Conservation (phyloP, 129 eudicot species). For the Chrysanthemum lavandulifolium region DNA sequence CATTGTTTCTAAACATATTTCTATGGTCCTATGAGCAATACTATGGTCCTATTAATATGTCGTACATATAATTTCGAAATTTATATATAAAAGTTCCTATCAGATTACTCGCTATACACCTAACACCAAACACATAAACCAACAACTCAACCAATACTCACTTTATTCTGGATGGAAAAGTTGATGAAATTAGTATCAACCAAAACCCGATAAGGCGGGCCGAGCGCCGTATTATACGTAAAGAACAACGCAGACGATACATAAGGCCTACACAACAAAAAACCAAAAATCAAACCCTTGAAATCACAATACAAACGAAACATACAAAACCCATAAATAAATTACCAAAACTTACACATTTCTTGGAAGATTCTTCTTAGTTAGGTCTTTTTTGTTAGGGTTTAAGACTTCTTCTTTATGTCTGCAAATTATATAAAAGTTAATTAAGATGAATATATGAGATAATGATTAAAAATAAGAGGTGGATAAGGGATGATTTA, state of each 20-base stretch:
- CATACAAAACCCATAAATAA: neutral
- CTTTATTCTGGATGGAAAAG: constrained; percentile 96
- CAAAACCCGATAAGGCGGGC: constrained; percentile 91
- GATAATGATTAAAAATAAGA: neutral
- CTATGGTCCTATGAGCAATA: no score
- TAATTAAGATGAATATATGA: neutral
- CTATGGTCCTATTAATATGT: no score
- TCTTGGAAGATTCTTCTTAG: constrained; percentile 78
- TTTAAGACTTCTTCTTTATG: constrained; percentile 82
- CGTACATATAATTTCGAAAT: no score
- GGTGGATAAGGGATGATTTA: constrained; percentile 11
- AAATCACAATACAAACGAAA: neutral
- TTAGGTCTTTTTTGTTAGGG: constrained; percentile 80
- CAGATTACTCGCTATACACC: no score
- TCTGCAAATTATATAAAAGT: constrained; percentile 32
- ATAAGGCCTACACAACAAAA: constrained; percentile 61
- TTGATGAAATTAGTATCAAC: constrained; percentile 98
- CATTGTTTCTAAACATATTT: no score
- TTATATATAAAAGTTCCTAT: no score
- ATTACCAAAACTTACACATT: constrained; percentile 61
- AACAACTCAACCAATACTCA: constrained; percentile 34
- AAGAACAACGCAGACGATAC: constrained; percentile 91
- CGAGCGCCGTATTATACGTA: constrained; percentile 79
- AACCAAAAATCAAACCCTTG: constrained; percentile 16
- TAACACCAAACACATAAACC: no score